Conservation (phyloP, 768 basidiomycete genomes). For the Leccinellum rugosiceps region DNA sequence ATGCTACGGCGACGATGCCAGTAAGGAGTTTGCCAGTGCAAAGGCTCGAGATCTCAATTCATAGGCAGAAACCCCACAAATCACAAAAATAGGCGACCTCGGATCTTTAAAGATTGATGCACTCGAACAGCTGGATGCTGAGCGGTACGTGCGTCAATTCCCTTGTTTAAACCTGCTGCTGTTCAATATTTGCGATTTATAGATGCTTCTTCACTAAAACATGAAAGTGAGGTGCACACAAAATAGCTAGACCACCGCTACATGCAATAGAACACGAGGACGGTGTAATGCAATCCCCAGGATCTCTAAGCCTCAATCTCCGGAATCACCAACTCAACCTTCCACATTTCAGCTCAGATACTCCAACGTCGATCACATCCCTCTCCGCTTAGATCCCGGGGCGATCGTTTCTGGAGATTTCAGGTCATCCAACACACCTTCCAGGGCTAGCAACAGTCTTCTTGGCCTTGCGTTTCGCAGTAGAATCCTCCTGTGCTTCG, state of each 20-base stretch:
- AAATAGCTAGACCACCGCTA: neutral
- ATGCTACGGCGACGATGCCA: neutral
- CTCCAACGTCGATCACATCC: slow-evolving; percentile 40
- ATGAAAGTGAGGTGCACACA: neutral
- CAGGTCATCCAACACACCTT: slow-evolving; percentile 42
- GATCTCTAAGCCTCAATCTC: slow-evolving; percentile 9
- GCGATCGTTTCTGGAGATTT: slow-evolving; percentile 71
- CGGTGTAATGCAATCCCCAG: neutral
- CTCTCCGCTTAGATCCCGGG: slow-evolving; percentile 68
- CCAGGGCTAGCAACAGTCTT: slow-evolving; percentile 45
- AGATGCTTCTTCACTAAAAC: no score
- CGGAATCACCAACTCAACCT: slow-evolving; percentile 44
- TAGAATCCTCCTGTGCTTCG: slow-evolving; percentile 42
- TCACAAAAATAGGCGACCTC: neutral
- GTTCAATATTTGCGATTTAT: neutral
- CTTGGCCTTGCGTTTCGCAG: slow-evolving; percentile 50
- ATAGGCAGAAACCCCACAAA: neutral
- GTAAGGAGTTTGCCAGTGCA: neutral
- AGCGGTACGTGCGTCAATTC: neutral
- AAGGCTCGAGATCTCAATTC: neutral
- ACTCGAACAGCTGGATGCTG: no score
- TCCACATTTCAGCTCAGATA: slow-evolving; percentile 62
- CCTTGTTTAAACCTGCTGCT: neutral
- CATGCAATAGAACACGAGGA: neutral
- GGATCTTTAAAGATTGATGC: no score